phyloP scores from a whole-genome alignment of 768 basidiomycete genomes.

The Leccinum fibrillosum region DNA sequence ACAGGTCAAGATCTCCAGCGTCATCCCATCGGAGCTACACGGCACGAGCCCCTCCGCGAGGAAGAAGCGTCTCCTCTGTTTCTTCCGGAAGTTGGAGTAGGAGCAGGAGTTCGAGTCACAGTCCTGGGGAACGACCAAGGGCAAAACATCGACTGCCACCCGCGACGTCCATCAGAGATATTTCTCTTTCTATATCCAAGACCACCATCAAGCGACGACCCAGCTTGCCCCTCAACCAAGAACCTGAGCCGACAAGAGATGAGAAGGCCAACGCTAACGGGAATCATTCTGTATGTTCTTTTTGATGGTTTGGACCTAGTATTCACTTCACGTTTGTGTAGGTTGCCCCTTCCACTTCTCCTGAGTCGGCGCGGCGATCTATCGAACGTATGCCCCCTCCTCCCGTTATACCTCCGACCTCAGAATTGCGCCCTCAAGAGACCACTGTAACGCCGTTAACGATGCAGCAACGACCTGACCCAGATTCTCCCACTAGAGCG shows the following conservation, averaged over 20 bases:
- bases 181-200: conserved; percentile 32
- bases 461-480: conserved; percentile 14
- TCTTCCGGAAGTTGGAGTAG: conserved; percentile 57
- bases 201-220: conserved; percentile 23
- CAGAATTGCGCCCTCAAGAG: conserved; percentile 17
- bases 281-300: conserved; percentile 29
- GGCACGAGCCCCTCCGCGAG: conserved; percentile 32
- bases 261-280: conserved; percentile 39
- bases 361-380: conserved; percentile 20
- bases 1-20: conserved; percentile 38
- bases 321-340: conserved; percentile 15
- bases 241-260: conserved; percentile 29
- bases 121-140: conserved; percentile 49
- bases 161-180: conserved; percentile 37
- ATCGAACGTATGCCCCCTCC: conserved; percentile 35
- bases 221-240: conserved; percentile 19
- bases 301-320: background rate
- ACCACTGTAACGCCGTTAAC: conserved; percentile 5
- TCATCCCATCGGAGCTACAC: conserved; percentile 41
- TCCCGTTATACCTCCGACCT: conserved; percentile 19
- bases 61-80: conserved; percentile 49
- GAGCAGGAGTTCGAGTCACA: conserved; percentile 50
- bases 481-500: conserved; percentile 18
- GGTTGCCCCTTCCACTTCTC: conserved; percentile 20
- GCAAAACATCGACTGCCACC: conserved; percentile 64